phyloP scores from a whole-genome alignment of 2,329 filamentous ascomycete species.

The Leptoxyphium fumago region DNA sequence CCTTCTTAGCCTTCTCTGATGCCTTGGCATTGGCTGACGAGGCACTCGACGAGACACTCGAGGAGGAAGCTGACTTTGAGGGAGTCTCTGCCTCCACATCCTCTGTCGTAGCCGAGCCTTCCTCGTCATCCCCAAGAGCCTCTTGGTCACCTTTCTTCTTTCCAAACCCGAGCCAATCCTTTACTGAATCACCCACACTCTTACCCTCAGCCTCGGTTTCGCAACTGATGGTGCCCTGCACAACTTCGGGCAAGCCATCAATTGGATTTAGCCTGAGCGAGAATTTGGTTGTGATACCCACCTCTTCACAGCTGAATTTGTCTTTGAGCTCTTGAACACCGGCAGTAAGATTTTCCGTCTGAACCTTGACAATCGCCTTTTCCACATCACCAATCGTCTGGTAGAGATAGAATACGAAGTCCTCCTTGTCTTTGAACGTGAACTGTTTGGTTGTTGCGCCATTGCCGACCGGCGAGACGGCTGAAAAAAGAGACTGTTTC shows the following conservation, averaged over 20 bases:
- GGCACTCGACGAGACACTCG: conserved; percentile 24
- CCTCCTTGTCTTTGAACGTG: conserved; percentile 64
- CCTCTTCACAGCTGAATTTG: conserved; percentile 60
- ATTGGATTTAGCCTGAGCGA: conserved; percentile 55
- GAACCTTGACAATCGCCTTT: conserved; percentile 48
- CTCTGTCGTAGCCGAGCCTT: conserved; percentile 31
- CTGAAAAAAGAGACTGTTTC: conserved; percentile 70
- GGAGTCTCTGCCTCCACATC: conserved; percentile 22
- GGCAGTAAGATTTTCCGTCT: conserved; percentile 73
- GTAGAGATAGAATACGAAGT: conserved; percentile 68
- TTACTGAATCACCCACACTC: conserved; percentile 81
- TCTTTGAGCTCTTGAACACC: conserved; percentile 66
- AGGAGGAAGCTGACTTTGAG: conserved; percentile 21
- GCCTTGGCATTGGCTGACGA: conserved; percentile 29
- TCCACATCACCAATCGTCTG: conserved; percentile 51
- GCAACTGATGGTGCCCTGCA: conserved; percentile 67
- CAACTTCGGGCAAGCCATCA: conserved; percentile 67
- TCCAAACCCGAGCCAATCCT: conserved; percentile 90
- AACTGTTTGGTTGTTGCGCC: conserved; percentile 58
- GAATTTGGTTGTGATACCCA: conserved; percentile 69
- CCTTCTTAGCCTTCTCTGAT: conserved; percentile 33
- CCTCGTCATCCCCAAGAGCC: conserved; percentile 42
- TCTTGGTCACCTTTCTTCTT: conserved; percentile 68
- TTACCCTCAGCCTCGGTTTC: conserved; percentile 57
- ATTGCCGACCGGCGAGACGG: conserved; percentile 55